Evolutionary conservation across 305 asterid species (phyloP), one percentile per base, ranked within the genome.

Genomic region (Fraxinus xanthoxyloides): DNA sequence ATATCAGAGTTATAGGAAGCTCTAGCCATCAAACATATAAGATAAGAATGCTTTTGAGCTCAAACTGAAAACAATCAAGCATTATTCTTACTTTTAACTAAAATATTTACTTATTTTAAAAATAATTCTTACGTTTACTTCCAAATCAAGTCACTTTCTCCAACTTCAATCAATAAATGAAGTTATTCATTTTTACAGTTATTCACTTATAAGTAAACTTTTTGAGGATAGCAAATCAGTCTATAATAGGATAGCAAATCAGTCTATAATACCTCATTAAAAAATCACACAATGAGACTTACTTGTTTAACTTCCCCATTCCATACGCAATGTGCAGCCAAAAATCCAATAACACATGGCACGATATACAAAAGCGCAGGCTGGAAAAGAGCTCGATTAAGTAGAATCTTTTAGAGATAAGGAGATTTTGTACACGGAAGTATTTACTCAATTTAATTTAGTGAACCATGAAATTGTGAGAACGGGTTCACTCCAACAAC

Each of bases 291-390:
- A 30, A 38, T 3, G 65, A 70, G 28, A 86, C 96, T 85, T 84
- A 93, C 98, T 63, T 90, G 93, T 87, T 93, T 94, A 74, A 91
- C 93, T 82, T 95, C 99, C 70, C 97, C 97, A 70, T 92, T 95
- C 97, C 97, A 95, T 65, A 92, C 21, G 89, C 93, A 91, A 84
- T 95, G 98, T 23, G 88, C 91, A 35, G 93, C 99, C 92, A 95
- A 87, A 82, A 89, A 92, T 88, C 98, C 98, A 70, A 90, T 90
- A 76, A 95, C 98, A 56, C 92, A 86, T 24, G 99, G 99, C 75
- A 95, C 98, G 72, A 95, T 95, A 83, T 95, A 94, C 76, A 95
- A 77, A 48, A 95, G 90, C 2, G 99, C 99, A 77, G 98, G 99
- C 99, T 95, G 93, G 80, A 89, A 67, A 54, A 6, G 26, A 65